Evolutionary conservation across 331 rosid species (phyloP).

Genomic region (Malus hybrid): DNA sequence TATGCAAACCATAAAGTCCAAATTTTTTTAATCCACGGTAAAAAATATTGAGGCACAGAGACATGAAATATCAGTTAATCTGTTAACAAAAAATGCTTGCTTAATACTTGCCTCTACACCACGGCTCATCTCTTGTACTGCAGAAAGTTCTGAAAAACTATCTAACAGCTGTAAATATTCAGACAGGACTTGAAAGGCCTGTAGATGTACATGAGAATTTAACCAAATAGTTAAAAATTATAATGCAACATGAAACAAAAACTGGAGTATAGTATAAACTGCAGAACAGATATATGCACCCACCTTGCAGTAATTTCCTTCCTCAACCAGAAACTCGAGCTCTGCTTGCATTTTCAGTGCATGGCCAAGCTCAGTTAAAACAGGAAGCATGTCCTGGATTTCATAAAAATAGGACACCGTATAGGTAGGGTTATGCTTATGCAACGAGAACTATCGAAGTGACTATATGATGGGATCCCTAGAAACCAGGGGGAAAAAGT

Average conservation of each 20-base stretch:
- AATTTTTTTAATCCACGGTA: not conserved
- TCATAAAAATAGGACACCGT: not conserved
- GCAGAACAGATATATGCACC: constrained; percentile 24
- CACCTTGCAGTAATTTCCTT: constrained; percentile 94
- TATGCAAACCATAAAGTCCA: not conserved
- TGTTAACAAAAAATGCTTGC: constrained; percentile 12
- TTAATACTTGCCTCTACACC: constrained; percentile 80
- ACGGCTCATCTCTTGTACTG: constrained; percentile 87
- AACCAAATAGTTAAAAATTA: constrained; percentile 5
- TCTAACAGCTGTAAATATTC: constrained; percentile 94
- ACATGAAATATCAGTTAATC: not conserved
- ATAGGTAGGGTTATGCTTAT: not conserved
- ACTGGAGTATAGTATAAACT: constrained; percentile 4
- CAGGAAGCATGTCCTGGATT: constrained; percentile 78
- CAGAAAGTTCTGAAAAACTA: constrained; percentile 80
- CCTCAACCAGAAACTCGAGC: constrained; percentile 84
- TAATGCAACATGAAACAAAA: not conserved
- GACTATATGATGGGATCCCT: not conserved
- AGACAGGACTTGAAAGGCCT: constrained; percentile 98
- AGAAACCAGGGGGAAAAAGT: not conserved
- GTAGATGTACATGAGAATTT: constrained; percentile 24
- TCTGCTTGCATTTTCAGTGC: constrained; percentile 77
- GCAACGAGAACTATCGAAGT: not conserved
- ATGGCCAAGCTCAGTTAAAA: constrained; percentile 73
- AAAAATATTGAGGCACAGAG: not conserved